Evolutionary conservation across 768 basidiomycete genomes (phyloP), one percentile per base, ranked within the genome.

Genomic region (Pleurotus pulmonarius): DNA sequence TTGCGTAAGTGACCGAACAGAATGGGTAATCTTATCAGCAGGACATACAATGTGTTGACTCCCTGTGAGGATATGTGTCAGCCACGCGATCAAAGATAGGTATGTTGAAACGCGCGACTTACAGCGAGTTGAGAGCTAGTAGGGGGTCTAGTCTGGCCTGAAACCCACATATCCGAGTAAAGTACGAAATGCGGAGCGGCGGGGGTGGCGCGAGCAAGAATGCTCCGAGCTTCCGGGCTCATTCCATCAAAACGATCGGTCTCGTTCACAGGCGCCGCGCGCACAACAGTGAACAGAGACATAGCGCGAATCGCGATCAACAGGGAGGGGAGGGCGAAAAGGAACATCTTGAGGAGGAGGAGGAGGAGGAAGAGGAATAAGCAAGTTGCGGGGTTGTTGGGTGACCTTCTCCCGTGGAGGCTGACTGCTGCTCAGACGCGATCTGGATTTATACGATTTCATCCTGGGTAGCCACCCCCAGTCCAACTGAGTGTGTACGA

Each of bases 101-200:
- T 37, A 18, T 39, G 29, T 24, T 20, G 12, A 34, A 56, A 40
- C 40, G 3, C 15, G 49, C 9, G 7, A 55, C 65, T 24, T 40
- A 75, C 75, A 55, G 61, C 61, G 45, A 77, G 58, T 22, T 69
- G 60, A 3, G 68, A 64, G 38, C 65, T 63, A 18, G 65, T 52
- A 4, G 75, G 76, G 8, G 75, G 74, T 1, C 74, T 73, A 16
- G 69, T 73, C n/a, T 67, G 61, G 3, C 74, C 73, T 16, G 72
- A 63, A n/a, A 69, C 65, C 56, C 60, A 73, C 61, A 67, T 61
- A 59, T 77, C 75, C 49, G 66, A 69, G 55, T 77, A 74, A 29
- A 70, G 64, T 4, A 76, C 75, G 52, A 70, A 79, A 57, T 71
- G 70, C 1, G 76, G 76, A 3, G 74, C 65, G 7, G 65, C 67